phyloP scores from a whole-genome alignment of 1,139 yeast genomes.

The Candida sp. region DNA sequence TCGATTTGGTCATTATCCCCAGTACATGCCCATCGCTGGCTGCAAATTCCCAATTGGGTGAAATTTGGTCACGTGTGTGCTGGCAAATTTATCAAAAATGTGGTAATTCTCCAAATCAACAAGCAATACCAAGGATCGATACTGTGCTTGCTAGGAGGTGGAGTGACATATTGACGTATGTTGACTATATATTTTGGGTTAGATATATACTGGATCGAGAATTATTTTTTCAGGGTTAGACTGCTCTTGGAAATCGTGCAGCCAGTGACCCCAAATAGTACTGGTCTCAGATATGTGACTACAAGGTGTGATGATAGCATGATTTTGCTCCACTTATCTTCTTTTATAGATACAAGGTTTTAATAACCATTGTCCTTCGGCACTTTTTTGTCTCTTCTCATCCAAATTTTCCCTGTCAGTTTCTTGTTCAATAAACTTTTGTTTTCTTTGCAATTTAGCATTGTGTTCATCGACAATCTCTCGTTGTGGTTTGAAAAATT shows the following conservation, averaged over 20 bases:
- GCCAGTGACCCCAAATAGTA: too few species aligned
- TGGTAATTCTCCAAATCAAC: neutral
- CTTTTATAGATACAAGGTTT: constrained; percentile 97
- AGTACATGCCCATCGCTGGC: neutral
- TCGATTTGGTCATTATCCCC: neutral
- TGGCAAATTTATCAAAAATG: neutral
- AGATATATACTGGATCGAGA: too few species aligned
- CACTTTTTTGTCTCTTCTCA: constrained; percentile 48
- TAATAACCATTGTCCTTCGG: constrained; percentile 85
- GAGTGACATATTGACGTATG: neutral
- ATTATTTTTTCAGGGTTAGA: too few species aligned
- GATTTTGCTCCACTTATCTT: constrained; percentile 37
- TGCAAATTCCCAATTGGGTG: neutral
- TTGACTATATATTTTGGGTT: too few species aligned
- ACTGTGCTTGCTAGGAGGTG: neutral
- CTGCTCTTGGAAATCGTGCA: too few species aligned
- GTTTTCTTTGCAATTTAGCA: constrained; percentile 59
- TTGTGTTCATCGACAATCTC: constrained; percentile 66
- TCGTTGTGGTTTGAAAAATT: constrained; percentile 82
- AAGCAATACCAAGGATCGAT: neutral
- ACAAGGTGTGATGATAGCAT: too few species aligned
- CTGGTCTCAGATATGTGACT: too few species aligned
- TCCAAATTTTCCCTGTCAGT: constrained; percentile 58
- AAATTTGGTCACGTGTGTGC: neutral
- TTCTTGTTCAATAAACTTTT: constrained; percentile 71